These are phyloP conservation scores for Eucalyptus dawsonii DNA, from an alignment of 345 rosid species.

Conservation along the genomic window DNA sequence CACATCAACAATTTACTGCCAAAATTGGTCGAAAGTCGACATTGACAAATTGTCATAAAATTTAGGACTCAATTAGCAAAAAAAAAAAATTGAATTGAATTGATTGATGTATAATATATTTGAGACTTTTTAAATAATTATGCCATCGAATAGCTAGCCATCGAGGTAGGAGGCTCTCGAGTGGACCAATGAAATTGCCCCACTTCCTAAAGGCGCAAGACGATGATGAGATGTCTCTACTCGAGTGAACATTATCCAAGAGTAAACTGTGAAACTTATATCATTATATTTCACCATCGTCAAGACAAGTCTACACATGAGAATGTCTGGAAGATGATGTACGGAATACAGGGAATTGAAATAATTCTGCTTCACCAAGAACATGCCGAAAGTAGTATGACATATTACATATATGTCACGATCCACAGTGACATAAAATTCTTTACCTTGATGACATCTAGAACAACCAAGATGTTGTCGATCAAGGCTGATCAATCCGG, in stretches of 20 bases:
- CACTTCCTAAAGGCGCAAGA: fast-evolving
- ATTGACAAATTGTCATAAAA: too few relatives aligned
- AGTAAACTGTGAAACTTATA: neutral
- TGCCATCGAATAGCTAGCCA: neutral
- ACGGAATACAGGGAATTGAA: neutral
- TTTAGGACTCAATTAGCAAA: too few relatives aligned
- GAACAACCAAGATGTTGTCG: neutral
- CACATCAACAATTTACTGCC: too few relatives aligned
- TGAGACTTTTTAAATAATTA: neutral
- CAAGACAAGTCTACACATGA: neutral
- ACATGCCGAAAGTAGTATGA: neutral
- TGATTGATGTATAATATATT: fast-evolving
- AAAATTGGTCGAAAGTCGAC: too few relatives aligned
- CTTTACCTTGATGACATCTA: neutral
- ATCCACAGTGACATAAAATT: neutral
- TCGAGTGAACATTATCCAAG: fast-evolving
- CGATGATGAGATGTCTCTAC: neutral
- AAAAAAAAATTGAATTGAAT: too few relatives aligned
- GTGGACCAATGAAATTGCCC: neutral
- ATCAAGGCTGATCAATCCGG: neutral
- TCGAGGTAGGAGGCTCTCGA: neutral
- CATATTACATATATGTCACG: neutral
- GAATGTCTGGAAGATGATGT: neutral
- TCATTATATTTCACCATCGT: neutral
- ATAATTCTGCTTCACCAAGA: neutral